phyloP scores from a whole-genome alignment of 768 basidiomycete genomes.

The Filobasidium wieringae region DNA sequence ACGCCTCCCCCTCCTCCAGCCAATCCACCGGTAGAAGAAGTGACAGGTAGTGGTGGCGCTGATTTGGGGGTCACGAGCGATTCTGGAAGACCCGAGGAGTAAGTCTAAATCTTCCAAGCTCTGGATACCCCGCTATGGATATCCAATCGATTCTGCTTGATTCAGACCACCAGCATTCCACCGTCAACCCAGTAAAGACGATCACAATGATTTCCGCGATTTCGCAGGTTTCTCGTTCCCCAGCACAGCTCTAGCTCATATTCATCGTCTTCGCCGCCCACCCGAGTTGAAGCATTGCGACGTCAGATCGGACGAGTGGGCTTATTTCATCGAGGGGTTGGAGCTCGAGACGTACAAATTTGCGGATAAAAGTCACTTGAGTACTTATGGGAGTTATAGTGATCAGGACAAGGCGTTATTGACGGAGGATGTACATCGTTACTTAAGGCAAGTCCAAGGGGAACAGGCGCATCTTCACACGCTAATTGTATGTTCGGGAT shows the following conservation, averaged over 20 bases:
- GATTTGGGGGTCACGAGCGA: not conserved
- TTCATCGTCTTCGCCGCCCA: constrained; percentile 2
- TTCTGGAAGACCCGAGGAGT: constrained; percentile 6
- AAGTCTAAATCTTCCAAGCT: not conserved
- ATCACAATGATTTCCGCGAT: constrained; percentile 5
- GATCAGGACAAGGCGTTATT: not conserved
- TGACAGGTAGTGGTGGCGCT: not conserved
- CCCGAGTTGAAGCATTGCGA: constrained; percentile 7
- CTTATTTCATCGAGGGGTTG: constrained; percentile 9
- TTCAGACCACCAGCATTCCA: constrained; percentile 13
- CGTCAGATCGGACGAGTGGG: constrained; percentile 8
- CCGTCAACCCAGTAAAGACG: constrained; percentile 2
- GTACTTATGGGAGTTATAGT: not conserved
- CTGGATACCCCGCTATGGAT: too few relatives aligned
- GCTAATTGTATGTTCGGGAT: too few relatives aligned
- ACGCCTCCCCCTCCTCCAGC: not conserved
- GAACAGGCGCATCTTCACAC: not conserved
- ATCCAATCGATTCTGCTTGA: not conserved
- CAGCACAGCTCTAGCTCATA: not conserved
- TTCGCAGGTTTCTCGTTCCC: constrained; percentile 9
- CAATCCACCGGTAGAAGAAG: not conserved
- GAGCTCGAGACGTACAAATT: constrained; percentile 6
- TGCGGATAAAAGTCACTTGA: not conserved
- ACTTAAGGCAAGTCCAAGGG: not conserved
- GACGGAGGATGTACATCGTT: constrained; percentile 9